Evolutionary conservation across 2,329 filamentous ascomycete species (phyloP), one percentile per base, ranked within the genome.

Genomic region (Clonostachys chloroleuca): DNA sequence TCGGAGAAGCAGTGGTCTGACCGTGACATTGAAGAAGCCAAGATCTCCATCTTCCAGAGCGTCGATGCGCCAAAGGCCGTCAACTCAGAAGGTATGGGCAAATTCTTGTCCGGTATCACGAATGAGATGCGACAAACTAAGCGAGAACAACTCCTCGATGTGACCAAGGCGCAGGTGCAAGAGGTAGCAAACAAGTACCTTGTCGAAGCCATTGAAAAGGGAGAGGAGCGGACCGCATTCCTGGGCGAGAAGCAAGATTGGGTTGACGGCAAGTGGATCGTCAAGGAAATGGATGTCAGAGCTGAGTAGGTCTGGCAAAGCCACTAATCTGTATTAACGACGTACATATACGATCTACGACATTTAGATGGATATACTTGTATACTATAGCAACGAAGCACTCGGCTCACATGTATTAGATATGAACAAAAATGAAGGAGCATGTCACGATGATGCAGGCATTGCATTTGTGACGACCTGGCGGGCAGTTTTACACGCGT

Each of bases 11-110:
- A 83, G 48, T 97, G 91, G 91, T 84, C 83, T 2, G 83, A 87
- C 20, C 83, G 86, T 36, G 92, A 99, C 61, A 75, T 99, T 3
- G 92, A 97, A 60, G 94, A 99, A 65, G 94, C 94, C 52, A 99
- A 99, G 70, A 81, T 99, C 37, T 90, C 88, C 30, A 86, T 96
- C 12, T 99, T 99, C 75, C 92, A 99, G 67, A 77, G 81, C 35
- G 81, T 96, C 10, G 94, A 99, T 66, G 92, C 92, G 12, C 94
- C 94, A 1, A 79, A 86, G 56, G 86, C 88, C 37, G 90, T 97
- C 18, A 94, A 87, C 62, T 78, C 87, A 44, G 92, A 97, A 64
- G 94, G 92, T 35, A 88, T 95, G 83, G 78, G 81, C 40, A 78
- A 84, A 46, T 99, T 99, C 68, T 72, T 96, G 59, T 87, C 84